These are phyloP conservation scores for Mariannaea sp. DNA, from an alignment of 2,329 filamentous ascomycete genomes.

Conservation along the genomic window DNA sequence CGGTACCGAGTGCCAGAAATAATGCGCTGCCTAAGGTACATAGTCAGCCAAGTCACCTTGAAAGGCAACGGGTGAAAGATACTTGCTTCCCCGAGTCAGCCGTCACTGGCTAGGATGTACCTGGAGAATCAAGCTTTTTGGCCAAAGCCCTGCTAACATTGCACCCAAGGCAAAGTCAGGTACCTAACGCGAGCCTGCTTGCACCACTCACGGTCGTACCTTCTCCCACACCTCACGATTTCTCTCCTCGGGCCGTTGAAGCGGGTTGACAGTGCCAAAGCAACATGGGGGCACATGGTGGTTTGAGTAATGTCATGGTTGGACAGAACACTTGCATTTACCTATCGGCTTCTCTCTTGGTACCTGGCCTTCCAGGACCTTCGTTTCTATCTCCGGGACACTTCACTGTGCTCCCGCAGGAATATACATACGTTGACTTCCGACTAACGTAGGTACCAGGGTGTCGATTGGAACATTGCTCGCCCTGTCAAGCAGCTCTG, in stretches of 20 bases:
- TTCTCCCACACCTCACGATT: conserved; percentile 17
- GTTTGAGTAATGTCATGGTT: conserved; percentile 28
- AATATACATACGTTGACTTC: background rate
- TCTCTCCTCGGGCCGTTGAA: conserved; percentile 36
- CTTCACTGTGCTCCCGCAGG: background rate
- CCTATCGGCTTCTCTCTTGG: conserved; percentile 26
- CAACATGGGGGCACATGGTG: conserved; percentile 32
- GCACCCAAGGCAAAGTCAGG: background rate
- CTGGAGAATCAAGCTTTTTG: background rate
- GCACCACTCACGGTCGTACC: conserved; percentile 24
- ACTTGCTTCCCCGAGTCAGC: conserved; percentile 3
- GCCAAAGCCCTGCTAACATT: too few relatives aligned
- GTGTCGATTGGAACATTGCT: conserved; percentile 6
- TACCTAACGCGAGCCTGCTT: conserved; percentile 25
- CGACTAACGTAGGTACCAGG: conserved; percentile 7
- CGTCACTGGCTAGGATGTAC: conserved; percentile 4
- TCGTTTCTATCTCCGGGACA: conserved; percentile 14
- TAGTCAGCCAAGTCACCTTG: too few relatives aligned
- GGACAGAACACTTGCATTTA: conserved; percentile 26
- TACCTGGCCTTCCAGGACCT: conserved; percentile 19
- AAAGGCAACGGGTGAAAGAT: conserved; percentile 10
- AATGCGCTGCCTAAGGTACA: too few relatives aligned
- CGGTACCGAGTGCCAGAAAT: conserved; percentile 1
- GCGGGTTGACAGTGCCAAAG: conserved; percentile 35
- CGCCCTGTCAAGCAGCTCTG: conserved; percentile 7